A percentile compares a stretch with the other conserved stretches of the same genome.
Evolutionary conservation across 1,284 basidiomycete genomes (phyloP).

Genomic region (Boletus semigastroideus): DNA sequence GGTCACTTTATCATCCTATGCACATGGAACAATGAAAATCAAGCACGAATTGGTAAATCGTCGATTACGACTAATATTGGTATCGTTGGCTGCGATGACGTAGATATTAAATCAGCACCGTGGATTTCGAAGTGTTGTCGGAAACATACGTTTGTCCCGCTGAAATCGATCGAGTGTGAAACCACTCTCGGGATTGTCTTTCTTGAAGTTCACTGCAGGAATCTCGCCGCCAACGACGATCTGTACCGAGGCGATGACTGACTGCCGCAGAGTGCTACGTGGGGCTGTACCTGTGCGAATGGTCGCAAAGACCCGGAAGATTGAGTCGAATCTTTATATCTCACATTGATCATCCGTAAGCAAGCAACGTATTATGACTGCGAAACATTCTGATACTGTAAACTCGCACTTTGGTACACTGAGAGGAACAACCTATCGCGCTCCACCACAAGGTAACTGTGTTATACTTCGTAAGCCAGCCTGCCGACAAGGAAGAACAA

Average conservation of each 20-base stretch:
- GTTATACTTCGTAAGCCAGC: background rate
- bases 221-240: slow-evolving; percentile 51
- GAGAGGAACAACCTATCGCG: slow-evolving; percentile 65
- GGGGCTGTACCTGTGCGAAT: slow-evolving; percentile 44
- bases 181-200: slow-evolving; percentile 49
- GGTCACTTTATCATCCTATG: too few relatives aligned
- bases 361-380: slow-evolving; percentile 46
- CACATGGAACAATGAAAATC: too few relatives aligned
- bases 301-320: slow-evolving; percentile 26
- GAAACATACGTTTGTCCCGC: slow-evolving; percentile 65
- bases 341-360: slow-evolving; percentile 10
- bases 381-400: slow-evolving; percentile 75
- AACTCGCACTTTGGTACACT: slow-evolving; percentile 71
- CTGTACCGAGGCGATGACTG: slow-evolving; percentile 43
- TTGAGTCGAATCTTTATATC: slow-evolving; percentile 2
- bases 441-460: slow-evolving; percentile 69
- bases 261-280: slow-evolving; percentile 54
- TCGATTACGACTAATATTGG: slow-evolving; percentile 49
- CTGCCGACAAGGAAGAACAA: background rate
- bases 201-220: slow-evolving; percentile 55
- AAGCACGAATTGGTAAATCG: slow-evolving; percentile 27
- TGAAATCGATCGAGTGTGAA: slow-evolving; percentile 54
- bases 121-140: background rate
- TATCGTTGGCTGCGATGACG: slow-evolving; percentile 60
- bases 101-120: slow-evolving; percentile 40